Conservation (phyloP, 1,139 yeast genomes). For the Geotrichum bryndzae region DNA sequence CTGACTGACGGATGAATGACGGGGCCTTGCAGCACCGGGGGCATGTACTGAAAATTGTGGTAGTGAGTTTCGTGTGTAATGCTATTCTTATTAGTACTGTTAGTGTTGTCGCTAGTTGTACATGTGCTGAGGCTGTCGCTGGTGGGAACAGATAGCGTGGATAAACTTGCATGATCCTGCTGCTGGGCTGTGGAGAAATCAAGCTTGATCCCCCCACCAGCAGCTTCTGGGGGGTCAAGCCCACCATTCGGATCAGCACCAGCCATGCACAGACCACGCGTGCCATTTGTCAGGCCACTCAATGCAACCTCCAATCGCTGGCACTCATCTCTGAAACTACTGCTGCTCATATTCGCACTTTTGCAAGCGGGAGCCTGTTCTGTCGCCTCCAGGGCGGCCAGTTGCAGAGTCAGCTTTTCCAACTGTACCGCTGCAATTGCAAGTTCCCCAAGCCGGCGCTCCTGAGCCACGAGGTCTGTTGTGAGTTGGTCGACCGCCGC, state of each 20-base stretch:
- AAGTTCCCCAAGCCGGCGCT: background rate
- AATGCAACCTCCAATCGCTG: slow-evolving; percentile 20
- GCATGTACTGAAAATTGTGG: background rate
- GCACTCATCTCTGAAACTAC: slow-evolving; percentile 17
- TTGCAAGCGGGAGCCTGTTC: slow-evolving; percentile 20
- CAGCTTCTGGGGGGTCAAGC: background rate
- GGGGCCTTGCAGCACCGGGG: background rate
- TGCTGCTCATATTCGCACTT: slow-evolving; percentile 20
- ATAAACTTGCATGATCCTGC: background rate
- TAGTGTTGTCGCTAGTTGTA: background rate
- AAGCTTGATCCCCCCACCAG: background rate
- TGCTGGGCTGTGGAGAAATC: background rate
- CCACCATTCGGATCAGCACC: background rate
- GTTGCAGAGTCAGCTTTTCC: slow-evolving; percentile 20
- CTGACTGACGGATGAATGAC: background rate
- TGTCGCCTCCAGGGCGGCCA: slow-evolving; percentile 22
- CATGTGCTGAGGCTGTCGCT: background rate
- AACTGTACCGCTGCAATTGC: slow-evolving; percentile 18
- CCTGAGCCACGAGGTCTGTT: background rate
- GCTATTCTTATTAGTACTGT: slow-evolving; percentile 21
- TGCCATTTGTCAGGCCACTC: slow-evolving; percentile 10
- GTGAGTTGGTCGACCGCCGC: slow-evolving; percentile 5
- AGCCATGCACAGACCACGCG: background rate
- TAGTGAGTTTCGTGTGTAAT: slow-evolving; percentile 12
- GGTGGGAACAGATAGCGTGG: background rate